Evolutionary conservation across 164 flowering plant species (phyloP), one percentile per base, ranked within the genome.

Genomic region (Chimonanthus salicifolius): DNA sequence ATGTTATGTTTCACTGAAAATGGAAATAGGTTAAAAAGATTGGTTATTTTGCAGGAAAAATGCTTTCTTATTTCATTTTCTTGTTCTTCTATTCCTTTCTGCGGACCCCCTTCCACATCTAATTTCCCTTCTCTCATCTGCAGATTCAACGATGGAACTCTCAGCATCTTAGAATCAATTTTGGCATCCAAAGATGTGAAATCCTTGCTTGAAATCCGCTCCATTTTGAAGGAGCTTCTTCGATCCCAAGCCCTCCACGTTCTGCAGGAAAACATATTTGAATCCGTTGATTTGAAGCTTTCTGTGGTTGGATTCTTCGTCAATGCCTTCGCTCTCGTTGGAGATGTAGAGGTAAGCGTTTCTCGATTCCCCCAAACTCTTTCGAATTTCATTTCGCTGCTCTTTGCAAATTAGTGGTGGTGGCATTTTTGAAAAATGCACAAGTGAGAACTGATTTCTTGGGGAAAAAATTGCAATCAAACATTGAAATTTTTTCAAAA

Each of bases 301-400:
- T 67, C 70, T 10, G 74, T 85, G 44, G 83, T 88, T 48, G 92
- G 88, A 18, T 95, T 95, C 82, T 80, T 95, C 63, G 88, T 92
- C 76, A 87, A 81, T 5, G 87, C 95, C 71, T 93, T 92, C 64
- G 93, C 94, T 70, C 84, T 93, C 16, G 77, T 82, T 0, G 91
- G 87, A 47, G 98, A 95, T 73, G 80, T 82, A 5, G 88, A 94
- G 94, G 99, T 72, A 76, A 49, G 50, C 74, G 21, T 21, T 13
- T 62, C 47, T 6, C n/a, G 6, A 18, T 62, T 62, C 20, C 7
- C 64, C 21, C 60, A 7, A 54, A 54, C 15, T 54, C 16, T 33
- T 33, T 44, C 45, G n/a, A 68, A 68, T 47, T 47, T 68, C 51
- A 48, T 47, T 47, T 47, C n/a, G 33, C 20, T 6, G 16, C 33